Percentiles rank a stretch among this genome's conserved stretches.
These are phyloP conservation scores for Diaporthe vaccinii DNA, from an alignment of 2,329 filamentous ascomycete species.

Conservation along the genomic window DNA sequence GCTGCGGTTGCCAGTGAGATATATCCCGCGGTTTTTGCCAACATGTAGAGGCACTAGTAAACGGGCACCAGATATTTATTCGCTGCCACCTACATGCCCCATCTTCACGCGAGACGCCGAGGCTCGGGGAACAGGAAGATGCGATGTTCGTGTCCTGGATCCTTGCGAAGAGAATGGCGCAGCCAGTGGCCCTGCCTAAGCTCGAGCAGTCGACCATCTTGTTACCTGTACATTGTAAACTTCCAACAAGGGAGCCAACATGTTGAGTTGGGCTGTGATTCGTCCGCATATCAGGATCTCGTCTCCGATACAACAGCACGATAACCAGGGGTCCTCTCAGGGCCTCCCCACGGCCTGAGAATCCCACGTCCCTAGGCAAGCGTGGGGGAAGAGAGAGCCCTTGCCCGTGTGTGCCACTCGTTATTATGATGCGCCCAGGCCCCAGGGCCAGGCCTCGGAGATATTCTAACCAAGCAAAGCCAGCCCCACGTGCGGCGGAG, in stretches of 20 bases:
- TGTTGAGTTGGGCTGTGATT: neutral
- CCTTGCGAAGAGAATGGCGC: neutral
- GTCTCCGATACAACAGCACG: neutral
- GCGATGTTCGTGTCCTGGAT: neutral
- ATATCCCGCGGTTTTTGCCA: neutral
- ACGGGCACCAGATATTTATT: no score
- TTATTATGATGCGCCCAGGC: neutral
- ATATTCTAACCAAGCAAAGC: neutral
- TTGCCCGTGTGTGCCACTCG: neutral
- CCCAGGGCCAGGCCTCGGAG: neutral
- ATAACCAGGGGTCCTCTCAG: neutral
- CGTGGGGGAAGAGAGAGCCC: conserved; percentile 7
- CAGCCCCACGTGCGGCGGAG: conserved; percentile 18
- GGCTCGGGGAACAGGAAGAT: neutral
- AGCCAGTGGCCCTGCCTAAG: neutral
- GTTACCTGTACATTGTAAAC: neutral
- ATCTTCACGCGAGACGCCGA: neutral
- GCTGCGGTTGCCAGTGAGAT: conserved; percentile 12
- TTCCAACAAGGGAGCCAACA: no score
- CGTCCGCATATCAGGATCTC: neutral
- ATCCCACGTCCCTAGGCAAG: neutral
- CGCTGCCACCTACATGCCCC: neutral
- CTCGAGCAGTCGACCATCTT: neutral
- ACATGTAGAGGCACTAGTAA: neutral
- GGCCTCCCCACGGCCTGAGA: neutral